These are phyloP conservation scores for Nephelium lappaceum DNA, from an alignment of 345 rosid species.

Conservation along the genomic window DNA sequence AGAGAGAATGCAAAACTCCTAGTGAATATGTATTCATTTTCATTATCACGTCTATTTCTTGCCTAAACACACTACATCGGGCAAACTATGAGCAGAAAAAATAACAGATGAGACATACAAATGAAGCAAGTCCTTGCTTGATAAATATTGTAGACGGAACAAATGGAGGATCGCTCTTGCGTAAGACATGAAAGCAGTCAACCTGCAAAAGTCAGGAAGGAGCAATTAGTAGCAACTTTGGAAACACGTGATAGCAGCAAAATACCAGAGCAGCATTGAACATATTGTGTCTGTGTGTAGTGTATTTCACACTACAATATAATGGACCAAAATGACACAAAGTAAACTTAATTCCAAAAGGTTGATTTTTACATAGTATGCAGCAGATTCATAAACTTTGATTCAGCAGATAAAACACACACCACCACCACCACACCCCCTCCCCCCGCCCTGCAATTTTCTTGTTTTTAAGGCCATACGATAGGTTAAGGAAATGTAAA, in stretches of 20 bases:
- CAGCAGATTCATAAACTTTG: background rate
- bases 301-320: background rate
- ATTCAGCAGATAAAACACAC: background rate
- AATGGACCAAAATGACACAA: background rate
- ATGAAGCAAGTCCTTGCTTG: slow-evolving; percentile 92
- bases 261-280: slow-evolving; percentile 6
- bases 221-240: background rate
- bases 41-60: background rate
- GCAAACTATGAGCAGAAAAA: slow-evolving; percentile 15
- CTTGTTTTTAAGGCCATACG: background rate
- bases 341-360: background rate
- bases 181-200: slow-evolving; percentile 97
- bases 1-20: background rate
- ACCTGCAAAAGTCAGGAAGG: slow-evolving; percentile 54
- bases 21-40: background rate
- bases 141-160: slow-evolving; percentile 75
- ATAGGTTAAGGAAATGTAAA: background rate
- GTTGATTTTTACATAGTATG: background rate
- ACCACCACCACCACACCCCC: too few species aligned
- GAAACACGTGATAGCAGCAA: background rate
- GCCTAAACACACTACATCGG: background rate
- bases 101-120: slow-evolving; percentile 54
- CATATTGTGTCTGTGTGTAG: background rate
- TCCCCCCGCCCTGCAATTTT: background rate
- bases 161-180: slow-evolving; percentile 94